These are phyloP conservation scores for Penicillium herquei DNA, from an alignment of 495 filamentous ascomycete genomes.

Conservation along the genomic window DNA sequence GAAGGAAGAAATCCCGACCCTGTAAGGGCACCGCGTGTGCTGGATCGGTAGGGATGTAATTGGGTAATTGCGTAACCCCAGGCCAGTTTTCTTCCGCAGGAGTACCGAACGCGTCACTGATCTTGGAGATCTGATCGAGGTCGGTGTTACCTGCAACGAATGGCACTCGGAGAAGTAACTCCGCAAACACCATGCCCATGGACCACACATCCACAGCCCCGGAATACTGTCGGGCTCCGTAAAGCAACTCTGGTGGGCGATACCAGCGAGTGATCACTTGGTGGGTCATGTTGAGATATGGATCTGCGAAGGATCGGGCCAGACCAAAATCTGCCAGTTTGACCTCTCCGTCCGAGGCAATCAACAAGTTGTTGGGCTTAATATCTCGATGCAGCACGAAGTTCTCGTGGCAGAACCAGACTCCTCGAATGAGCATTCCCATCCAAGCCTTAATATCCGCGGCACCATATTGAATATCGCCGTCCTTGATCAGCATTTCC, in stretches of 20 bases:
- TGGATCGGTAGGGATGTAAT: conserved; percentile 62
- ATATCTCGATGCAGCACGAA: conserved; percentile 95
- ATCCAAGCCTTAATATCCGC: conserved; percentile 98
- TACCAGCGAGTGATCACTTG: conserved; percentile 98
- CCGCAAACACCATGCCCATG: conserved; percentile 89
- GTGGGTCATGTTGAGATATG: conserved; percentile 82
- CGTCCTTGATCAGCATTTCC: conserved; percentile 88
- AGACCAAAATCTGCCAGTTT: conserved; percentile 98
- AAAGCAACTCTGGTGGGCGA: conserved; percentile 88
- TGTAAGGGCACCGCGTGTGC: conserved; percentile 56
- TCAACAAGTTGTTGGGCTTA: conserved; percentile 97
- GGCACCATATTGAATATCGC: conserved; percentile 67
- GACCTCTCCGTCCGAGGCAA: conserved; percentile 86
- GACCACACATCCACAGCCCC: conserved; percentile 94
- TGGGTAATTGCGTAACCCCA: conserved; percentile 77
- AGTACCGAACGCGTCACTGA: conserved; percentile 82
- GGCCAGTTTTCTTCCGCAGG: conserved; percentile 96
- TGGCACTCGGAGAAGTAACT: conserved; percentile 78
- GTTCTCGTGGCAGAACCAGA: conserved; percentile 97
- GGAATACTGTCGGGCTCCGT: conserved; percentile 83
- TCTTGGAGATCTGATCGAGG: conserved; percentile 72
- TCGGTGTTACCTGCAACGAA: conserved; percentile 81
- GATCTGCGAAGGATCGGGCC: conserved; percentile 84
- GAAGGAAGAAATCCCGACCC: conserved; percentile 65
- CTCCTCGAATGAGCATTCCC: conserved; percentile 88